Base-by-base conservation (phyloP, 768 basidiomycete species). In the Lactifluus echinatus region DNA sequence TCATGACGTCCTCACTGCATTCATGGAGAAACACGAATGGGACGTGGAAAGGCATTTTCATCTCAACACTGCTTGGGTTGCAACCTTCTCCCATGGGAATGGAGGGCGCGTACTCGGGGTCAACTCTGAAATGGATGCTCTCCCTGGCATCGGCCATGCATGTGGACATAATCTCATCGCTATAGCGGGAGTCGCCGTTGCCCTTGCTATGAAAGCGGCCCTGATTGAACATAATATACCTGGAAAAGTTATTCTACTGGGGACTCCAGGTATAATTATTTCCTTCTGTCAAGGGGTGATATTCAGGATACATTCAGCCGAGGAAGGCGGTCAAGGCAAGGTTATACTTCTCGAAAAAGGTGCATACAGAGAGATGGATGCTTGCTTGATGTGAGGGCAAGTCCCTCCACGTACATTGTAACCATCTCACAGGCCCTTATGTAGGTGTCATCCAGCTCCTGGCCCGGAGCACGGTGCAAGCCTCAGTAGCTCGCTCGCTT, bases 101-200 rank as follows among this genome's bases (percentile, higher is more conserved):
- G 87, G 85, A 10, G 87, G 87, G 6, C 77, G 81, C 50, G 82
- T 79, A 0, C 79, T 91, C 31, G 89, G 89, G 0, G 73, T 92
- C 56, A 91, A 92, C 68, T 89, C 88, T 15, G 89, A 91, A 77
- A 81, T 69, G 66, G 74, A 76, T 56, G 75, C 74, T 1, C 71
- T 75, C 36, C 66, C 68, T 5, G 66, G 69, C 23, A 64, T 71
- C 40, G 70, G 86, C 0, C 86, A 87, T 61, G 86, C 84, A 1
- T 91, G 89, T 64, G 89, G 89, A 2, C 89, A 92, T 66, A 91
- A 91, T 63, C 73, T 92, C 47, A 91, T 92, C 50, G 88, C 85
- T 1, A 86, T 90, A 23, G 64, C 75, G 53, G 88, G 88, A 3
- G 83, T 90, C 12, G 87, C 83, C 2, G 78, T 88, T 26, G 84